phyloP scores from a whole-genome alignment of 208 protist species.

The Acanthamoeba healyi region DNA sequence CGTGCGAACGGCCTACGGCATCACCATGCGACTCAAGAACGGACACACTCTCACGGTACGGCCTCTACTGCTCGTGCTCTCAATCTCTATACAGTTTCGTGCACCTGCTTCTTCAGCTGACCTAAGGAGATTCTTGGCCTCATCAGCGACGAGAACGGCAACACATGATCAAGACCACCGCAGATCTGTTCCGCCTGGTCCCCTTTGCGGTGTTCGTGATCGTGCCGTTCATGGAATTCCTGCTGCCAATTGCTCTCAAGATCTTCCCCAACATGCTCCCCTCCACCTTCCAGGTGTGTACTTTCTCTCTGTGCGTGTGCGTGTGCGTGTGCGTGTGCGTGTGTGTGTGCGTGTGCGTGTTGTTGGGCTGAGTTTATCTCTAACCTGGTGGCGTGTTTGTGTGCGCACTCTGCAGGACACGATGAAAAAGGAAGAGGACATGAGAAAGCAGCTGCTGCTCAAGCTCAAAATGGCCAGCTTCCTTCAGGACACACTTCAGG shows the following conservation, averaged over 20 bases:
- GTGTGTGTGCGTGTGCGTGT: too few species aligned
- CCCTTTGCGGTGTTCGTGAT: conserved; percentile 98
- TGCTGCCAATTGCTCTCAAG: conserved; percentile 96
- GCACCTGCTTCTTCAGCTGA: too few species aligned
- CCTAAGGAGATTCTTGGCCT: background rate
- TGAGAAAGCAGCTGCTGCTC: conserved; percentile 53
- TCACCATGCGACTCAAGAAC: conserved; percentile 5
- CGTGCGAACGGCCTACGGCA: conserved; percentile 18
- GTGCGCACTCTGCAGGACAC: background rate
- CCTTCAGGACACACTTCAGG: conserved; percentile 84
- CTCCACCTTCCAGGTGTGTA: conserved; percentile 93
- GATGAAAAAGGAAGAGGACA: conserved; percentile 78
- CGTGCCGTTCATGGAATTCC: conserved; percentile 96
- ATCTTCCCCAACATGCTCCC: conserved; percentile 98
- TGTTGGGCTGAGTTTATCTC: background rate
- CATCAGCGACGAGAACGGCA: conserved; percentile 84
- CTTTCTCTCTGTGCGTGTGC: background rate
- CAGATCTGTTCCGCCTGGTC: conserved; percentile 96
- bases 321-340: too few species aligned
- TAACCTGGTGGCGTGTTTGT: too few species aligned
- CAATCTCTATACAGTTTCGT: background rate
- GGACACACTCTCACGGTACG: conserved; percentile 62
- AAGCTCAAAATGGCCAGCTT: conserved; percentile 82
- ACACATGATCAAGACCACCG: conserved; percentile 94
- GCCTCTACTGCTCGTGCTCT: background rate